Percentiles rank a stretch among this genome's conserved stretches.
Conservation (phyloP, 495 filamentous ascomycete genomes). For the Neurospora intermedia region DNA sequence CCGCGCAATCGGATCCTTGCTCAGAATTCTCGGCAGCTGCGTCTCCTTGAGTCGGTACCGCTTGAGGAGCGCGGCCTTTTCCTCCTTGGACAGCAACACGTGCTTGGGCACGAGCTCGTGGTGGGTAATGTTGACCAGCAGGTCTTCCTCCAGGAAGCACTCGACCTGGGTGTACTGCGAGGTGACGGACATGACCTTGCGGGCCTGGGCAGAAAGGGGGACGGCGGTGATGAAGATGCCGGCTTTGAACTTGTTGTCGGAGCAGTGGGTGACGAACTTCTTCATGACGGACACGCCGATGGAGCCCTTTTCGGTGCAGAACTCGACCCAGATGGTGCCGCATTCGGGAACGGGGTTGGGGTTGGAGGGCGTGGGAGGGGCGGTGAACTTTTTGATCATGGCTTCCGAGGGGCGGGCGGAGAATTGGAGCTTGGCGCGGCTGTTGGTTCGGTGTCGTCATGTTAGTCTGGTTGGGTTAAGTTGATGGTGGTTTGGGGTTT, state of each 20-base stretch:
- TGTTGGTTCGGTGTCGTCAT: slow-evolving; percentile 22
- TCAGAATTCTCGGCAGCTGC: slow-evolving; percentile 85
- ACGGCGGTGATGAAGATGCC: slow-evolving; percentile 79
- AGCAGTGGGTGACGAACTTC: slow-evolving; percentile 71
- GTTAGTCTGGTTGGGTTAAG: not conserved
- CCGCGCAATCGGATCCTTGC: slow-evolving; percentile 81
- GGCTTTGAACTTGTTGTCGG: slow-evolving; percentile 66
- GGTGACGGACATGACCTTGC: slow-evolving; percentile 66
- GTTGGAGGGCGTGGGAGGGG: slow-evolving; percentile 49
- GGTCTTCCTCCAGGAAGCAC: slow-evolving; percentile 87
- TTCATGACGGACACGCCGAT: slow-evolving; percentile 90
- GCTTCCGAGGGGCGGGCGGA: slow-evolving; percentile 66
- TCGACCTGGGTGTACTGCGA: slow-evolving; percentile 69
- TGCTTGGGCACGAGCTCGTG: slow-evolving; percentile 96
- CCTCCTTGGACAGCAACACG: slow-evolving; percentile 76
- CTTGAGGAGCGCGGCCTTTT: slow-evolving; percentile 73
- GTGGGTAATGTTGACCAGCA: slow-evolving; percentile 95
- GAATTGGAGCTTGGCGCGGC: slow-evolving; percentile 75
- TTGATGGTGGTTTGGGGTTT: slow-evolving; percentile 13
- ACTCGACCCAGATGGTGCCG: slow-evolving; percentile 89
- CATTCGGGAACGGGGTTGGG: slow-evolving; percentile 60
- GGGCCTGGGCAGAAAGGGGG: slow-evolving; percentile 71
- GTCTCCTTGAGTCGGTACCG: slow-evolving; percentile 94
- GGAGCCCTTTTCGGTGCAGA: slow-evolving; percentile 54
- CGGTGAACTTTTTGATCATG: slow-evolving; percentile 77